Conservation (phyloP, 768 basidiomycete genomes). For the Rhizopogon vulgaris region DNA sequence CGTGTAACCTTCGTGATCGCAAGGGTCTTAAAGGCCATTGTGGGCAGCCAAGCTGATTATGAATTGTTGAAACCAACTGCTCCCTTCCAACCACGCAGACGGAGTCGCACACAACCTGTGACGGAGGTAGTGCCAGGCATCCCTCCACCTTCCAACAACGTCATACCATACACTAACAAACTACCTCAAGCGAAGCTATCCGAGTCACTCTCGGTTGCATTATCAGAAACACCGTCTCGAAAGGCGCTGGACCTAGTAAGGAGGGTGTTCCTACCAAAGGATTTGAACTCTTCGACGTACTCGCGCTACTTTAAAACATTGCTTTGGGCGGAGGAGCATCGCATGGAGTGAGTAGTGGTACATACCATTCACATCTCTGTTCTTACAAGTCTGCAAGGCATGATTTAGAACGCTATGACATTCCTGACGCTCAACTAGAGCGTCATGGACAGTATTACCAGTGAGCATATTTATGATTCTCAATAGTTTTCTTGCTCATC, state of each 20-base stretch:
- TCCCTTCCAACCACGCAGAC: slow-evolving; percentile 32
- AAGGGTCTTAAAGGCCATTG: slow-evolving; percentile 37
- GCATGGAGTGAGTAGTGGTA: slow-evolving; percentile 32
- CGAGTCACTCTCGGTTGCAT: background rate
- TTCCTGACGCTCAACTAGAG: slow-evolving; percentile 24
- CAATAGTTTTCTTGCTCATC: background rate
- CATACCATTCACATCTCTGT: background rate
- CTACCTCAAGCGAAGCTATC: slow-evolving; percentile 8
- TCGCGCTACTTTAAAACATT: slow-evolving; percentile 38
- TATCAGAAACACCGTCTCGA: slow-evolving; percentile 5
- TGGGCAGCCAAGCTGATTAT: slow-evolving; percentile 45
- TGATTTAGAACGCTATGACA: slow-evolving; percentile 33
- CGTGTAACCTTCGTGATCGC: slow-evolving; percentile 40
- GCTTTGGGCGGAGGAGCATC: slow-evolving; percentile 46
- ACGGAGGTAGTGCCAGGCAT: slow-evolving; percentile 19
- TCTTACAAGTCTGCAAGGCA: slow-evolving; percentile 13
- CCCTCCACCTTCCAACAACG: slow-evolving; percentile 9
- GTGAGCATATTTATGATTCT: slow-evolving; percentile 9
- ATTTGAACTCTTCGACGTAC: slow-evolving; percentile 35
- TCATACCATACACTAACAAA: slow-evolving; percentile 7
- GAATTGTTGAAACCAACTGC: slow-evolving; percentile 39
- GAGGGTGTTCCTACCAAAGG: slow-evolving; percentile 30
- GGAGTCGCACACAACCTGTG: slow-evolving; percentile 8
- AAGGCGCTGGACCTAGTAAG: slow-evolving; percentile 16
- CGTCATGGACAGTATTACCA: slow-evolving; percentile 27